phyloP scores from a whole-genome alignment of 352 stramenopile species.

The Pythium biforme region DNA sequence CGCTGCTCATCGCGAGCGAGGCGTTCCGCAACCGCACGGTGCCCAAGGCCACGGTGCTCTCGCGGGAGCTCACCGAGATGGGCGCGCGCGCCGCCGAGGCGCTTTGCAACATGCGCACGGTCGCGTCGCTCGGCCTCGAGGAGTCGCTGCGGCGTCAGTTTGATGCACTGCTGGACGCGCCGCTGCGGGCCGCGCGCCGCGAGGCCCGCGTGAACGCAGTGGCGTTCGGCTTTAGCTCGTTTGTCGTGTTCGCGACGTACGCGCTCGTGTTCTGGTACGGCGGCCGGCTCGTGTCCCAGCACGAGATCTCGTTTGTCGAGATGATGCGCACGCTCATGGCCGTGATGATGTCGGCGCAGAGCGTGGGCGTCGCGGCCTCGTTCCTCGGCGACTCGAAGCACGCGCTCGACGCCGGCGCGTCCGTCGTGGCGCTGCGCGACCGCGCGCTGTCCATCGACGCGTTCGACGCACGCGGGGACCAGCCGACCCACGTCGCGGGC shows the following conservation, averaged over 20 bases:
- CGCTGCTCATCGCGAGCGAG: background rate
- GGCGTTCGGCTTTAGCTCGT: slow-evolving; percentile 60
- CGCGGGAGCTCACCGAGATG: slow-evolving; percentile 20
- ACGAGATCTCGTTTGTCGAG: slow-evolving; percentile 32
- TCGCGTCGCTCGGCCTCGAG: slow-evolving; percentile 31
- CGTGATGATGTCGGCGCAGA: slow-evolving; percentile 31
- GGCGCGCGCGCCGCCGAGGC: slow-evolving; percentile 31
- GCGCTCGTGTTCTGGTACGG: slow-evolving; percentile 10
- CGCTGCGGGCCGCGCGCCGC: slow-evolving; percentile 3
- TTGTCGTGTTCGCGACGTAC: slow-evolving; percentile 18
- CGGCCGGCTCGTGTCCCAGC: slow-evolving; percentile 29
- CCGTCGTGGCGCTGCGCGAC: slow-evolving; percentile 33
- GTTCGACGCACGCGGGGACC: slow-evolving; percentile 13
- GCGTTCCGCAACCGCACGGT: background rate
- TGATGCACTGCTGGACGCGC: background rate
- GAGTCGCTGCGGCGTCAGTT: background rate
- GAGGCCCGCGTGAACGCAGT: slow-evolving; percentile 23
- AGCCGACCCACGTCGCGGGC: slow-evolving; percentile 19
- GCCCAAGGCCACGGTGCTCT: slow-evolving; percentile 17
- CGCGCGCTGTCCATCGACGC: slow-evolving; percentile 35
- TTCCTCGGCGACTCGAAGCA: slow-evolving; percentile 50
- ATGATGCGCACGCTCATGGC: slow-evolving; percentile 31
- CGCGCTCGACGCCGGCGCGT: slow-evolving; percentile 34
- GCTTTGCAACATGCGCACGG: slow-evolving; percentile 33
- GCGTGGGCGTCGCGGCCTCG: slow-evolving; percentile 16